These are phyloP conservation scores for Alternaria consortialis DNA, from an alignment of 2,329 filamentous ascomycete species.

Conservation along the genomic window DNA sequence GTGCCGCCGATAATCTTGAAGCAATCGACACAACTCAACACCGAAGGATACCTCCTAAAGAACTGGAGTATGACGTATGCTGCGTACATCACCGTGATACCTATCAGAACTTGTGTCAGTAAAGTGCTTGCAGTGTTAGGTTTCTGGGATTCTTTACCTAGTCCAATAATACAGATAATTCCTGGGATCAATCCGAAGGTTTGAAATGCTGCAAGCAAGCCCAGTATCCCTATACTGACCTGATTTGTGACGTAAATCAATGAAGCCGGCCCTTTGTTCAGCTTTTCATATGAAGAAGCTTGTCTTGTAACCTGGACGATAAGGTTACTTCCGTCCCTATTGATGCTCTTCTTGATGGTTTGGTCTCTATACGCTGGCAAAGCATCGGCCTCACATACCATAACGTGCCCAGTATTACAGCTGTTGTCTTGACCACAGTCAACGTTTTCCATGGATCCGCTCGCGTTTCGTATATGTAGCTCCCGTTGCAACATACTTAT, in stretches of 20 bases:
- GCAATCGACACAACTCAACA: conserved; percentile 17
- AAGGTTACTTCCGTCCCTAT: not conserved
- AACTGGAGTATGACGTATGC: conserved; percentile 28
- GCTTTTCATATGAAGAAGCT: not conserved
- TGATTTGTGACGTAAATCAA: conserved; percentile 30
- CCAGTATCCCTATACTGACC: conserved; percentile 30
- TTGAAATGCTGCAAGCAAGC: conserved; percentile 25
- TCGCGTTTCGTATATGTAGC: not conserved
- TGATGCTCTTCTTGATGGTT: not conserved
- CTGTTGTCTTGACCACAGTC: not conserved
- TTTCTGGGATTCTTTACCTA: not conserved
- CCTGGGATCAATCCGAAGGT: conserved; percentile 29
- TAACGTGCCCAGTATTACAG: not conserved
- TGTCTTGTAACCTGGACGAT: not conserved
- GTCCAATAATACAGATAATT: conserved; percentile 20
- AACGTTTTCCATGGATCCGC: not conserved
- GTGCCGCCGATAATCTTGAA: conserved; percentile 14
- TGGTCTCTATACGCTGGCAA: not conserved
- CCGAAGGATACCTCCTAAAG: conserved; percentile 18
- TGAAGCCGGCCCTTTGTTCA: conserved; percentile 7
- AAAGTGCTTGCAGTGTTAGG: not conserved
- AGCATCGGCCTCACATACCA: not conserved
- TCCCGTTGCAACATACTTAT: not conserved
- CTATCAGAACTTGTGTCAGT: not conserved
- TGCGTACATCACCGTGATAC: conserved; percentile 19